A percentile compares a stretch with the other conserved stretches of the same genome.
Conservation (phyloP, 495 filamentous ascomycete species). For the Emericellopsis terricola region DNA sequence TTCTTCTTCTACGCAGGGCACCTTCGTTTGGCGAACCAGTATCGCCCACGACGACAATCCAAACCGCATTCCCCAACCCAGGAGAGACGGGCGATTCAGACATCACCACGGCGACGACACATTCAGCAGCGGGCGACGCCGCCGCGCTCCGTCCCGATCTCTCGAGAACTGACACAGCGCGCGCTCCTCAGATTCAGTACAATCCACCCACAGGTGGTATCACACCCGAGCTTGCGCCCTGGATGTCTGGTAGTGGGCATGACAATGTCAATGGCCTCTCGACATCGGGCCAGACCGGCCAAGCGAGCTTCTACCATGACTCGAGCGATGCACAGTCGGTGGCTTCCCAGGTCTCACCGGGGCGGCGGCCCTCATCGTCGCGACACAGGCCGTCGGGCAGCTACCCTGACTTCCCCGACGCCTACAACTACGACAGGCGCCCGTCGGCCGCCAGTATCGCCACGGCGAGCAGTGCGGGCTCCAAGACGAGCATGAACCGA, state of each 20-base stretch:
- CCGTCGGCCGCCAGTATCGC: conserved; percentile 77
- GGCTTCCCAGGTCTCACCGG: conserved; percentile 42
- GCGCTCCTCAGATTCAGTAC: conserved; percentile 32
- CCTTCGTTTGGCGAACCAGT: conserved; percentile 14
- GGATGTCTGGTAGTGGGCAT: conserved; percentile 27
- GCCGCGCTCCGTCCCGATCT: too few relatives aligned
- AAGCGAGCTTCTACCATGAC: conserved; percentile 43
- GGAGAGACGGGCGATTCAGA: too few relatives aligned
- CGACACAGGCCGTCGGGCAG: conserved; percentile 27
- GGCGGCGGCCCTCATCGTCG: conserved; percentile 45
- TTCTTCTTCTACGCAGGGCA: conserved; percentile 3
- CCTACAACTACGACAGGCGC: conserved; percentile 55
- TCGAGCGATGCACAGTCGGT: conserved; percentile 43
- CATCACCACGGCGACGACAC: too few relatives aligned
- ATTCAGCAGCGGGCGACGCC: too few relatives aligned
- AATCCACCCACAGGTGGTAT: conserved; percentile 32
- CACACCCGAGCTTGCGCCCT: conserved; percentile 26
- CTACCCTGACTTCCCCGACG: conserved; percentile 51
- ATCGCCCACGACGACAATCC: conserved; percentile 27
- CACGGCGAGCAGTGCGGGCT: conserved; percentile 79
- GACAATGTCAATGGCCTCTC: conserved; percentile 17
- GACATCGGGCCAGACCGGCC: conserved; percentile 12
- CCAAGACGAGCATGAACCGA: conserved; percentile 52
- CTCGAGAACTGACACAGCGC: too few relatives aligned
- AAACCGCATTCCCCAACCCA: conserved; percentile 4